Evolutionary conservation across 176 grass and related monocot species (phyloP).

Genomic region (Carex scoparia): DNA sequence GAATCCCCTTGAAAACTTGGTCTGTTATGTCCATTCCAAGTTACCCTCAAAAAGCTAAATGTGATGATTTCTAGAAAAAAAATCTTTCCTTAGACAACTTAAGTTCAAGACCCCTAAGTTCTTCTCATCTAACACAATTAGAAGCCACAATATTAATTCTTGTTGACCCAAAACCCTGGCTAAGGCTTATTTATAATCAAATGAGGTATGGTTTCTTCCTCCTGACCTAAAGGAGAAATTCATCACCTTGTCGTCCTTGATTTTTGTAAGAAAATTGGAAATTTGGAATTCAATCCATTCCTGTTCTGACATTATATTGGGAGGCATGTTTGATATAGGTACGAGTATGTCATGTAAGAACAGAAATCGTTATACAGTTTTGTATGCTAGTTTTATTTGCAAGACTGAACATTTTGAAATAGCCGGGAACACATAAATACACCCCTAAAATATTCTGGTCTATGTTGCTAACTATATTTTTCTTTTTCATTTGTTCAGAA

Average conservation of each 20-base stretch:
- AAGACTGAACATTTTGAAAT: background rate
- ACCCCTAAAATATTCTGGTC: background rate
- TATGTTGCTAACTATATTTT: background rate
- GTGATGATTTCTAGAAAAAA: no score
- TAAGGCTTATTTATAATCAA: background rate
- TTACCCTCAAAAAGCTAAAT: background rate
- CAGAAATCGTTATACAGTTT: background rate
- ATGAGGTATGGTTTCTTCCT: background rate
- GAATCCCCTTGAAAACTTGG: background rate
- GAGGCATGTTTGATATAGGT: background rate
- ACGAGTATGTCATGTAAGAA: background rate
- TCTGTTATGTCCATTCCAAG: background rate
- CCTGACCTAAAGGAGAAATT: background rate
- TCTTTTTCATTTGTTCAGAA: conserved; percentile 38
- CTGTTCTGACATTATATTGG: background rate
- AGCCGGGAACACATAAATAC: background rate
- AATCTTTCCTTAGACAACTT: background rate
- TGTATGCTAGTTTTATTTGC: background rate
- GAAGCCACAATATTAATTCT: background rate
- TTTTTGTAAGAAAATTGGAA: background rate
- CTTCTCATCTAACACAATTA: no score
- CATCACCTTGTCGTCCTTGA: background rate
- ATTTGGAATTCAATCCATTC: background rate
- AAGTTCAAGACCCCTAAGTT: background rate
- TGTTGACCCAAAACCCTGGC: background rate